Percentiles rank a stretch among this genome's conserved stretches.
phyloP scores from a whole-genome alignment of 176 grass and related monocot species.

The Phoenix dactylifera region DNA sequence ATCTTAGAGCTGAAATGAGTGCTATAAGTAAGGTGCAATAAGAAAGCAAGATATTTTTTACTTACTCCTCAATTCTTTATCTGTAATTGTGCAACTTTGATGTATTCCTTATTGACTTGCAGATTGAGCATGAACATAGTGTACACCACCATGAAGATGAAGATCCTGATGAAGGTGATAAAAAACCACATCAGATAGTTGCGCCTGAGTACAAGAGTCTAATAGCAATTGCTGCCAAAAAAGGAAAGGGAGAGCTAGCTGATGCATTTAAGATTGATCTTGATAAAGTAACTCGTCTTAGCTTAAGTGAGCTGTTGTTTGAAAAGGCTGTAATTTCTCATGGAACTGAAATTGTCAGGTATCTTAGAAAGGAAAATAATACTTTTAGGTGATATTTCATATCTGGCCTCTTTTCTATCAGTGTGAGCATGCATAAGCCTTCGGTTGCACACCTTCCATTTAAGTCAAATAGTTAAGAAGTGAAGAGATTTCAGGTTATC shows the following conservation, averaged over 20 bases:
- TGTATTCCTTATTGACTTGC: neutral
- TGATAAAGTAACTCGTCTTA: neutral
- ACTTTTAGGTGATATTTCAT: too few relatives aligned
- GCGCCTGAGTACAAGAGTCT: conserved; percentile 3
- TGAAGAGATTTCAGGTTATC: too few relatives aligned
- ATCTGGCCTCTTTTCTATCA: too few relatives aligned
- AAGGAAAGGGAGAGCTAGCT: neutral
- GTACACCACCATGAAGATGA: conserved; percentile 6
- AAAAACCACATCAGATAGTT: neutral
- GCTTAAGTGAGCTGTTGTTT: conserved; percentile 1
- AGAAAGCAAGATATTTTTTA: too few relatives aligned
- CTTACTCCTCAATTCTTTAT: neutral
- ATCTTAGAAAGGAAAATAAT: too few relatives aligned
- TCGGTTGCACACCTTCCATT: too few relatives aligned
- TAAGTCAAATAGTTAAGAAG: too few relatives aligned
- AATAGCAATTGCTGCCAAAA: conserved; percentile 7
- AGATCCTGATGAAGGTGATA: neutral
- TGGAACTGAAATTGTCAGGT: conserved; percentile 9
- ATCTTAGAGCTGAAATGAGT: neutral
- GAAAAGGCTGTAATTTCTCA: neutral
- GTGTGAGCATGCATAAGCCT: neutral
- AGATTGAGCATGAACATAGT: neutral
- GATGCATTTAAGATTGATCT: conserved; percentile 3
- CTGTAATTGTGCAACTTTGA: neutral
- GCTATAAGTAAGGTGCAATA: too few relatives aligned